A percentile compares a stretch with the other conserved stretches of the same genome.
These are phyloP conservation scores for Globisporangium alternatum DNA, from an alignment of 352 stramenopile species.

Conservation along the genomic window DNA sequence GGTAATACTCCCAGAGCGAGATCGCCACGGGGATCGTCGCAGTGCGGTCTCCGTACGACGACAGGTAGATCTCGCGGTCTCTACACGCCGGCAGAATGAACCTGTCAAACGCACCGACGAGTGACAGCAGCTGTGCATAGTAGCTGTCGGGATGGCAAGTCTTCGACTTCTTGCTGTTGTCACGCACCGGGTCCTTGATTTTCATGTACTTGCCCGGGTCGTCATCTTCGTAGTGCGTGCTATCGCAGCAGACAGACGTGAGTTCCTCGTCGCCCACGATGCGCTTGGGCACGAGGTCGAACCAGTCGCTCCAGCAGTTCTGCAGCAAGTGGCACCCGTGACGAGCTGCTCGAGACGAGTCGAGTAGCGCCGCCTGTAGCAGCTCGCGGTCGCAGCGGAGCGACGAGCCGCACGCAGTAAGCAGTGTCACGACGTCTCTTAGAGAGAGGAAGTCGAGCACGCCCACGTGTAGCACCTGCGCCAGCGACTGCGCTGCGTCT, in stretches of 20 bases:
- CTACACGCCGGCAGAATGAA: constrained; percentile 7
- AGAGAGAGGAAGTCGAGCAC: constrained; percentile 7
- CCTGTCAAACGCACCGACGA: background rate
- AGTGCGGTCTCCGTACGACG: constrained; percentile 4
- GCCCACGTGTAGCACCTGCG: background rate
- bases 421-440: background rate
- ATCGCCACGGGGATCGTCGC: constrained; percentile 10
- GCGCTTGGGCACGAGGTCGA: constrained; percentile 1
- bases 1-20: constrained; percentile 4
- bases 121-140: background rate
- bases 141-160: background rate
- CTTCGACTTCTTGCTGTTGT: background rate
- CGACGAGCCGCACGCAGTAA: background rate
- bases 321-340: constrained; percentile 8
- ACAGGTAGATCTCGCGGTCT: background rate
- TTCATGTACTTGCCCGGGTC: background rate
- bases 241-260: background rate
- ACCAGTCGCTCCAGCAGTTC: constrained; percentile 7
- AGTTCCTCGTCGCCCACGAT: constrained; percentile 8
- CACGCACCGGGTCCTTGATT: constrained; percentile 1
- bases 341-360: background rate
- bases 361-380: background rate
- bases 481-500: background rate
- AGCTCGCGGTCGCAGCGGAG: constrained; percentile 1
- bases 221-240: constrained; percentile 3